These are phyloP conservation scores for Fusarium sp. DNA, from an alignment of 2,329 filamentous ascomycete species.

Conservation along the genomic window DNA sequence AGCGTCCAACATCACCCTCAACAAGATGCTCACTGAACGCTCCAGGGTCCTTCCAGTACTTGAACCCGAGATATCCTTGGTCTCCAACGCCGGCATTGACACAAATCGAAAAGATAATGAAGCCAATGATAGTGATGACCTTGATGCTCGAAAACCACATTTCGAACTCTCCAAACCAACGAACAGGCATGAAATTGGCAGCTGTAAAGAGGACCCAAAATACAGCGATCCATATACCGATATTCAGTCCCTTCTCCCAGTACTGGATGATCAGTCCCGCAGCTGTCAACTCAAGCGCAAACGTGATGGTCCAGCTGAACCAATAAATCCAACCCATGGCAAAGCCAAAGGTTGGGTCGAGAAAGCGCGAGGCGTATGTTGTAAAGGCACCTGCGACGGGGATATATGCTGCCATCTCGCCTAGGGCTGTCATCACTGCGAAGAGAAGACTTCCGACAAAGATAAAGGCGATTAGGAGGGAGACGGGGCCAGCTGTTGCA, in stretches of 20 bases:
- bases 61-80: constrained; percentile 54
- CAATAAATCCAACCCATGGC: constrained; percentile 70
- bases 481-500: constrained; percentile 10
- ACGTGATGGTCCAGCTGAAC: constrained; percentile 68
- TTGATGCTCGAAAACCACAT: constrained; percentile 71
- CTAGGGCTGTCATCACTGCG: constrained; percentile 48
- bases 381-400: constrained; percentile 66
- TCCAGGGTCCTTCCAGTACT: constrained; percentile 53
- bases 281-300: constrained; percentile 67
- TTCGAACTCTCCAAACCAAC: constrained; percentile 68
- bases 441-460: constrained; percentile 18
- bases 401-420: constrained; percentile 65
- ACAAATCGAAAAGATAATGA: constrained; percentile 59
- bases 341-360: constrained; percentile 65
- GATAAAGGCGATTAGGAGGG: constrained; percentile 24
- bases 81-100: constrained; percentile 66
- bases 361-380: constrained; percentile 61
- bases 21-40: constrained; percentile 59
- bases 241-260: constrained; percentile 63
- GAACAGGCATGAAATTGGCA: constrained; percentile 67
- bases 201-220: constrained; percentile 63
- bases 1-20: constrained; percentile 61
- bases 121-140: constrained; percentile 65
- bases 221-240: constrained; percentile 69
- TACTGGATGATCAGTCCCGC: constrained; percentile 68